Percentiles rank a stretch among this genome's conserved stretches.
Evolutionary conservation across 768 basidiomycete species (phyloP).

Genomic region (Tulasnella sp.): DNA sequence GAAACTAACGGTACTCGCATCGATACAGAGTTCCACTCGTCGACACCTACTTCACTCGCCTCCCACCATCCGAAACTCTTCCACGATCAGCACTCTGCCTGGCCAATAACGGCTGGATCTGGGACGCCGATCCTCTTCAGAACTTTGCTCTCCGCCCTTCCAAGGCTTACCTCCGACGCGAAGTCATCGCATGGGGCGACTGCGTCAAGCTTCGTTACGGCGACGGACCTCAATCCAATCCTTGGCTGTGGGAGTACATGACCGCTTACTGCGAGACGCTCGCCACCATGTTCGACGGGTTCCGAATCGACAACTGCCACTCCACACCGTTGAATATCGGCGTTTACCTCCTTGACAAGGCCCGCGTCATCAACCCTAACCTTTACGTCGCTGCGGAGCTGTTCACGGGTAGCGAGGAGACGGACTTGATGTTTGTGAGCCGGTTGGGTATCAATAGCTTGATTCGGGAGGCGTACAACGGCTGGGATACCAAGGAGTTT

Average conservation of each 20-base stretch:
- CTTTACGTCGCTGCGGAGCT: slow-evolving; percentile 97
- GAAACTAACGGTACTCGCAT: background rate
- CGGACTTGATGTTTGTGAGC: slow-evolving; percentile 85
- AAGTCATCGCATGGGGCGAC: slow-evolving; percentile 96
- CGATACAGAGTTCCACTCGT: slow-evolving; percentile 65
- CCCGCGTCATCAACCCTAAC: slow-evolving; percentile 78
- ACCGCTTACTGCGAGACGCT: slow-evolving; percentile 71
- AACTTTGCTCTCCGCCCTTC: slow-evolving; percentile 92
- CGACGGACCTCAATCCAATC: slow-evolving; percentile 65
- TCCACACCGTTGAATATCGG: slow-evolving; percentile 97
- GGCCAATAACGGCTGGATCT: slow-evolving; percentile 99
- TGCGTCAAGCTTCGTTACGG: slow-evolving; percentile 98
- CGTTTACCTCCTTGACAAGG: slow-evolving; percentile 86
- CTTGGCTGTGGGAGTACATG: slow-evolving; percentile 94
- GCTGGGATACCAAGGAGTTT: slow-evolving; percentile 79
- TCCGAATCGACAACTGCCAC: slow-evolving; percentile 97
- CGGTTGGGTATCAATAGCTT: slow-evolving; percentile 88
- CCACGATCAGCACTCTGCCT: slow-evolving; percentile 58
- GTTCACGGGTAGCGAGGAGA: slow-evolving; percentile 92
- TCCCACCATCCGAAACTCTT: slow-evolving; percentile 43
- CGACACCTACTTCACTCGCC: slow-evolving; percentile 86
- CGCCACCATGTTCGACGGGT: slow-evolving; percentile 83
- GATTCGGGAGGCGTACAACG: slow-evolving; percentile 92
- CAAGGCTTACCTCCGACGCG: slow-evolving; percentile 89
- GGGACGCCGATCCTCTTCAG: slow-evolving; percentile 86